Evolutionary conservation across 768 basidiomycete species (phyloP).

Genomic region (Pisolithus marmoratus): DNA sequence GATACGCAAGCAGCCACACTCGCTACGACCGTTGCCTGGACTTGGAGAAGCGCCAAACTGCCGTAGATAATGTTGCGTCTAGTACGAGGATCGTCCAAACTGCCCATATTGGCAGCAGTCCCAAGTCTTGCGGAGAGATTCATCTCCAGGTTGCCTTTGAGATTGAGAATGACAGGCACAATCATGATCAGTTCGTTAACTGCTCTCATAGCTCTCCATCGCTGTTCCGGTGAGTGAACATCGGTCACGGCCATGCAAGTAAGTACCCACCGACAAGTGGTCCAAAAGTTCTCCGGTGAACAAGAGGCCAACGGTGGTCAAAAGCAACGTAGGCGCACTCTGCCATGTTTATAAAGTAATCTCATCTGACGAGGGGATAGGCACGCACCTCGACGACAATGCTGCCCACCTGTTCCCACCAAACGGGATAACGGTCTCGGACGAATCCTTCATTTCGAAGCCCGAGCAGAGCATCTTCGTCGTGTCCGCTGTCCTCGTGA

Average conservation of each 20-base stretch:
- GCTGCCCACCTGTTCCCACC: conserved; percentile 52
- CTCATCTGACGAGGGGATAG: not conserved
- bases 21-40: conserved; percentile 88
- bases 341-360: conserved; percentile 26
- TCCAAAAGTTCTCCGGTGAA: conserved; percentile 90
- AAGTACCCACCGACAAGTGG: conserved; percentile 67
- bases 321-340: conserved; percentile 83
- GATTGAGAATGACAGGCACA: conserved; percentile 87
- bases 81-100: conserved; percentile 66
- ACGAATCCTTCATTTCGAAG: conserved; percentile 23
- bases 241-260: conserved; percentile 4
- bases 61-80: conserved; percentile 69
- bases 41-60: conserved; percentile 82
- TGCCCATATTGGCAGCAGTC: conserved; percentile 90
- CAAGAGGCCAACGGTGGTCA: conserved; percentile 77
- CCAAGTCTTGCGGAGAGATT: conserved; percentile 94
- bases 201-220: conserved; percentile 82
- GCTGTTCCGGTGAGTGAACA: conserved; percentile 37
- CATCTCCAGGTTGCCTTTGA: conserved; percentile 99
- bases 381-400: conserved; percentile 68
- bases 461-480: conserved; percentile 44
- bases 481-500: conserved; percentile 25
- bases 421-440: conserved; percentile 6
- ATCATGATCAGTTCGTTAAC: conserved; percentile 97
- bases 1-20: conserved; percentile 78